Base-by-base conservation (phyloP, 2,329 filamentous ascomycete species). In the Leptographium lundbergii region DNA sequence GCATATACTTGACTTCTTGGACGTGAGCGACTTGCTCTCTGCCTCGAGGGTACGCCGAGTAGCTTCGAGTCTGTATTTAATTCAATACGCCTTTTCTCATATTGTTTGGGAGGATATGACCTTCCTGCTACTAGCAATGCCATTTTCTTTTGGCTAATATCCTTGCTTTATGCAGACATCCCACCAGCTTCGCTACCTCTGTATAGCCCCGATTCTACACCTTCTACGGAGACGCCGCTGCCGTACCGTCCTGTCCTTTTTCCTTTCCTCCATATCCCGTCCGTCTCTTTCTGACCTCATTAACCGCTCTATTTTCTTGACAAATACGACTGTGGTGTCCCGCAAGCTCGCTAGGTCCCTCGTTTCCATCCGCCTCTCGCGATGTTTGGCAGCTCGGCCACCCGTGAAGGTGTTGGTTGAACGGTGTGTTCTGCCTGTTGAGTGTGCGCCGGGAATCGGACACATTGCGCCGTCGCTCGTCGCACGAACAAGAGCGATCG, bases 181-280 rank as follows among this genome's bases (percentile, higher is more conserved):
- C 61, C 85, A 80, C 67, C 78, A 78, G 61, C 76, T 89, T 57
- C 82, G 85, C 63, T 69, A 71, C 51, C 76, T 89, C 55, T 83
- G 82, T 27, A 74, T 82, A 51, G 77, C 84, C 50, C 86, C 85
- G n/a, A 75, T 87, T 58, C 73, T 89, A 19, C 86, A 88, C 67
- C 73, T 73, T 57, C 74, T 79, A 63, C 84, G 86, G 54, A 78
- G 87, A 24, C 82, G 78, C 56, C 77, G 74, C 63, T 80, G 76
- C 42, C 80, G 82, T 42, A 65, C 72, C 39, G 69, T 75, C 4
- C 77, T 89, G 4, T 75, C 78, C 5, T 77, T 78, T 19, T 73
- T 82, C 36, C 75, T 89, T 13, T 73, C 74, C 9, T 79, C 79
- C 6, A 77, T 82, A 5, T 77, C 74, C 32, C 78, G 83, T 9